A percentile compares a stretch with the other conserved stretches of the same genome.
Conservation (phyloP, 2,329 filamentous ascomycete genomes). For the Didymosphaeria variabile region DNA sequence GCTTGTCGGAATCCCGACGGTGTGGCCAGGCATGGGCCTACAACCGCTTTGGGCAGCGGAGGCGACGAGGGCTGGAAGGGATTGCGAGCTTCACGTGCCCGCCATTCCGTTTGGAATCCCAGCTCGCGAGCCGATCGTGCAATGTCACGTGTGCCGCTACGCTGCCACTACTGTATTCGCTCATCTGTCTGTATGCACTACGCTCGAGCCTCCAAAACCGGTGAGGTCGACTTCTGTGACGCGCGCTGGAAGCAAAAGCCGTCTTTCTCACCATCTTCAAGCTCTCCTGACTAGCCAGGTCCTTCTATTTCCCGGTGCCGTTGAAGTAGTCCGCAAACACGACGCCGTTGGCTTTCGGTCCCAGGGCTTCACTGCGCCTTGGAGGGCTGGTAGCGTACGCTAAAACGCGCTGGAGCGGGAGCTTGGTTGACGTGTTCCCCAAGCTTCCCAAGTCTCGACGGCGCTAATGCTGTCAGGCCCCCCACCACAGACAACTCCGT, state of each 20-base stretch:
- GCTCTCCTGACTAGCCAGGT: background rate
- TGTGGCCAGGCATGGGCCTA: constrained; percentile 16
- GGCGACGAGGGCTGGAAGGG: constrained; percentile 24
- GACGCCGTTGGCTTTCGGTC: constrained; percentile 20
- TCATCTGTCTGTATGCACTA: constrained; percentile 13
- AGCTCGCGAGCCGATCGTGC: constrained; percentile 1
- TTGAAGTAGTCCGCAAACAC: background rate
- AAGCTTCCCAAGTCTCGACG: constrained; percentile 33
- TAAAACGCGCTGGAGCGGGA: constrained; percentile 20
- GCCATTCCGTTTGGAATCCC: constrained; percentile 1
- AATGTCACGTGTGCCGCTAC: constrained; percentile 9
- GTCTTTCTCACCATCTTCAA: background rate
- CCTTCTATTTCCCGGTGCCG: constrained; percentile 9
- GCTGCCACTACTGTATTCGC: constrained; percentile 4
- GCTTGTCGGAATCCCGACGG: constrained; percentile 27
- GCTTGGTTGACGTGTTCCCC: constrained; percentile 43
- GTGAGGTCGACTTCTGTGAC: constrained; percentile 25
- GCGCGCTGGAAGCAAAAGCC: constrained; percentile 10
- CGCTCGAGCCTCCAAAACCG: constrained; percentile 33
- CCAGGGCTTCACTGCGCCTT: constrained; percentile 18
- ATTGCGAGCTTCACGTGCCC: constrained; percentile 27
- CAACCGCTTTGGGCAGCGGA: constrained; percentile 15
- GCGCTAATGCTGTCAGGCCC: constrained; percentile 35
- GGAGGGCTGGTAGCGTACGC: constrained; percentile 26
- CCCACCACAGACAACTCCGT: constrained; percentile 35